Evolutionary conservation across 805 yeast genomes (phyloP).

Genomic region (Wickerhamiella australiensis): DNA sequence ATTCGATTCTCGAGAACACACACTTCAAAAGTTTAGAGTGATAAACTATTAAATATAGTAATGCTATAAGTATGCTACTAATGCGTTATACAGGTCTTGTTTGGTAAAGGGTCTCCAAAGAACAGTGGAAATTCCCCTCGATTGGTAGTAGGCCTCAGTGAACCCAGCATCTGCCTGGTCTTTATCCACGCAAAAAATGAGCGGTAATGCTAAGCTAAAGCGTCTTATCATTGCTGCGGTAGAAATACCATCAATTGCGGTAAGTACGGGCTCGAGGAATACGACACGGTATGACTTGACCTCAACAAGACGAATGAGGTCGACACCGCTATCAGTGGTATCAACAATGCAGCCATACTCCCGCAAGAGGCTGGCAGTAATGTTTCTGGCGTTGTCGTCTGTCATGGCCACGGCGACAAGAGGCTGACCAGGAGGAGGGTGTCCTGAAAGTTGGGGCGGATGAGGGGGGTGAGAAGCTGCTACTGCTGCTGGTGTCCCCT

Average conservation of each 20-base stretch:
- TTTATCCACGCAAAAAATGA: constrained; percentile 40
- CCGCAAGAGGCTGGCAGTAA: constrained; percentile 69
- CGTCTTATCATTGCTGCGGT: constrained; percentile 79
- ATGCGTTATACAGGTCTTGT: constrained; percentile 63
- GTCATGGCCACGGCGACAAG: constrained; percentile 36
- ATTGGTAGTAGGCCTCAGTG: constrained; percentile 41
- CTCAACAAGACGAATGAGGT: constrained; percentile 79
- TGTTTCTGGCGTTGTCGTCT: constrained; percentile 50
- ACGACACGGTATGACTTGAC: constrained; percentile 40
- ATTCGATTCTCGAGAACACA: too few relatives aligned
- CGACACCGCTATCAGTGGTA: constrained; percentile 82
- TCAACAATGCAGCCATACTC: constrained; percentile 90
- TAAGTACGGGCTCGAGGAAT: constrained; percentile 47
- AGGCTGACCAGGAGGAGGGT: constrained; percentile 23
- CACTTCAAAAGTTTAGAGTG: background rate
- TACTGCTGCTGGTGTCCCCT: constrained; percentile 61
- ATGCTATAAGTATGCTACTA: constrained; percentile 5
- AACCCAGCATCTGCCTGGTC: constrained; percentile 10
- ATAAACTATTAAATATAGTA: constrained; percentile 1
- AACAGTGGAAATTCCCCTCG: constrained; percentile 82
- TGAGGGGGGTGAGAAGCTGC: constrained; percentile 59
- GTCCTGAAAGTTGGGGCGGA: constrained; percentile 41
- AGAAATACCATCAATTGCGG: constrained; percentile 51
- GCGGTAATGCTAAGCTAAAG: constrained; percentile 72
- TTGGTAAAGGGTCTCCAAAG: constrained; percentile 90